Conservation (phyloP, 179 eudicot species). For the Drosera spatulata region DNA sequence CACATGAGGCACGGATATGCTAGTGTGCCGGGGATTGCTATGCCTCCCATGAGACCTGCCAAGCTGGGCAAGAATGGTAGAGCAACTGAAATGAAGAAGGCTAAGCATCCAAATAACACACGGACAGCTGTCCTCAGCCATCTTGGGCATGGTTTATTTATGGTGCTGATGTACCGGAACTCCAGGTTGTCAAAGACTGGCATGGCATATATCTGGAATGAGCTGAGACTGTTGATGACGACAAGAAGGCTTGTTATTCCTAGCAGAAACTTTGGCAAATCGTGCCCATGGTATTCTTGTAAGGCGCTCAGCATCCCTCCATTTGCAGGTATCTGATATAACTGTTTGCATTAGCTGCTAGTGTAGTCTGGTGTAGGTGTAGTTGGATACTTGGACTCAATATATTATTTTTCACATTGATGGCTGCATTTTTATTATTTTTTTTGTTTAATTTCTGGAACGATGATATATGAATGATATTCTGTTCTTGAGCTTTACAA, state of each 20-base stretch:
- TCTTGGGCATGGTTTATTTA: slow-evolving; percentile 46
- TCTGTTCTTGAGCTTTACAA: no score
- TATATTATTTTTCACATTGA: no score
- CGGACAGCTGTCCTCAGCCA: slow-evolving; percentile 45
- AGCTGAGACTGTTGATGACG: slow-evolving; percentile 47
- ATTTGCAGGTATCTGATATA: slow-evolving; percentile 34
- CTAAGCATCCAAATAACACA: slow-evolving; percentile 48
- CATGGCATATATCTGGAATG: slow-evolving; percentile 82
- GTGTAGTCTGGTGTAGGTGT: neutral
- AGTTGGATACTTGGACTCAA: no score
- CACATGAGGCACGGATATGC: slow-evolving; percentile 90
- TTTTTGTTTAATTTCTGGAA: no score
- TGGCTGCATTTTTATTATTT: no score
- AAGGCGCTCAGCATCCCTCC: slow-evolving; percentile 50
- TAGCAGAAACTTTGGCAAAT: slow-evolving; percentile 32
- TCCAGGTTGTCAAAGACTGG: slow-evolving; percentile 76
- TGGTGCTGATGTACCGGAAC: slow-evolving; percentile 40
- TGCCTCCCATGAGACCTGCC: slow-evolving; percentile 69
- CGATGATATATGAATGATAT: no score
- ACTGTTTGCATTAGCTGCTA: slow-evolving; percentile 2
- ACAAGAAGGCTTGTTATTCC: slow-evolving; percentile 40
- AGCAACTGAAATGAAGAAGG: slow-evolving; percentile 57
- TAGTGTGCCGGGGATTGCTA: slow-evolving; percentile 52
- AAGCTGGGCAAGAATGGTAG: slow-evolving; percentile 64
- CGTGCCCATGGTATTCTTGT: slow-evolving; percentile 39